These are phyloP conservation scores for Epipyxis sp. DNA, from an alignment of 108 stramenopile species.

Conservation along the genomic window DNA sequence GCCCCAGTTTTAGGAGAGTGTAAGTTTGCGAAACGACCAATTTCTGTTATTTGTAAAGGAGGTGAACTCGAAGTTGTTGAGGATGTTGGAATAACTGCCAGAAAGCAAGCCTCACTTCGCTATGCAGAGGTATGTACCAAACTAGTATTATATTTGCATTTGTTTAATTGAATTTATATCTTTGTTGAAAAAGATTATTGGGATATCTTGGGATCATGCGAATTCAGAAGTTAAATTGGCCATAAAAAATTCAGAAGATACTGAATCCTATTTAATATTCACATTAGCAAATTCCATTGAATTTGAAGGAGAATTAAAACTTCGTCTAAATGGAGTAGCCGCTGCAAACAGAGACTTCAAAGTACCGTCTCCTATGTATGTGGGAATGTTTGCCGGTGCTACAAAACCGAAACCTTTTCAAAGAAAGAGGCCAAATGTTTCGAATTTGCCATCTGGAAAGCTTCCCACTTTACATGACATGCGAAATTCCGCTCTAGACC, in stretches of 20 bases:
- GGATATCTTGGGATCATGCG: slow-evolving; percentile 25
- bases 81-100: not conserved
- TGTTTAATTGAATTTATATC: not conserved
- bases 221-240: slow-evolving; percentile 18
- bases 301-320: slow-evolving; percentile 19
- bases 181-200: slow-evolving; percentile 2
- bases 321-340: not conserved
- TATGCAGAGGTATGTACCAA: slow-evolving; percentile 15
- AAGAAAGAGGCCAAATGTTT: slow-evolving; percentile 54
- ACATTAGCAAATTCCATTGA: slow-evolving; percentile 20
- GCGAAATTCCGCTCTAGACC: slow-evolving; percentile 36
- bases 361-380: slow-evolving; percentile 31
- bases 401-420: slow-evolving; percentile 62
- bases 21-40: slow-evolving; percentile 10
- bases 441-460: slow-evolving; percentile 37
- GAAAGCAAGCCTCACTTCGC: not conserved
- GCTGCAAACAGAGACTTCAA: not conserved
- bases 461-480: slow-evolving; percentile 46
- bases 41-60: slow-evolving; percentile 5
- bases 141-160: not conserved
- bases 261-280: slow-evolving; percentile 6
- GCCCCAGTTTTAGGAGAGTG: slow-evolving; percentile 2
- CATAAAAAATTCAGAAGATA: not conserved
- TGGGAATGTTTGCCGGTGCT: slow-evolving; percentile 55
- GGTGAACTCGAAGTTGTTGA: not conserved